phyloP scores from a whole-genome alignment of 2,329 filamentous ascomycete genomes.

The Sporothrix humicola region DNA sequence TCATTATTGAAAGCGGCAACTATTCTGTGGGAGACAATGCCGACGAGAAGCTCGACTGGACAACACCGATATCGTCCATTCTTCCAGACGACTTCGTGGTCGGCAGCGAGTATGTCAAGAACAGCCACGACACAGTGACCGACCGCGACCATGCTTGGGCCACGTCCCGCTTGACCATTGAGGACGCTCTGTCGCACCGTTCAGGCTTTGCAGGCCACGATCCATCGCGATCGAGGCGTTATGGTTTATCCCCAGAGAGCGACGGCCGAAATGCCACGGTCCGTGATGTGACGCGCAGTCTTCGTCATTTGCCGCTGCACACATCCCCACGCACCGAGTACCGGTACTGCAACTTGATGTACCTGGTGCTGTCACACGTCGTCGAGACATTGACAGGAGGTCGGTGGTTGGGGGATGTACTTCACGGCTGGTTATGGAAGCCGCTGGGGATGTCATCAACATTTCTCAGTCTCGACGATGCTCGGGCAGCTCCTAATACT shows the following conservation, averaged over 20 bases:
- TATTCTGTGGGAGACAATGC: slow-evolving; percentile 35
- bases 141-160: slow-evolving; percentile 45
- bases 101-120: slow-evolving; percentile 6
- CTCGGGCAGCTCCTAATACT: slow-evolving; percentile 40
- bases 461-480: slow-evolving; percentile 45
- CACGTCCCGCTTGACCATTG: slow-evolving; percentile 56
- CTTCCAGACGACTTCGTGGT: slow-evolving; percentile 57
- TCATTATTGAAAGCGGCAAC: slow-evolving; percentile 54
- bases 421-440: slow-evolving; percentile 50
- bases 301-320: slow-evolving; percentile 50
- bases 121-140: slow-evolving; percentile 38
- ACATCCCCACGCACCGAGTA: slow-evolving; percentile 49
- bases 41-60: slow-evolving; percentile 49
- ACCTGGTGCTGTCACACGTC: slow-evolving; percentile 52
- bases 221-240: slow-evolving; percentile 41
- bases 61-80: slow-evolving; percentile 52
- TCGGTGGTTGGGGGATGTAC: slow-evolving; percentile 47
- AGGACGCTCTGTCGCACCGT: slow-evolving; percentile 60
- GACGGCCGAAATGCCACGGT: slow-evolving; percentile 45
- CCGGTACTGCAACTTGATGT: slow-evolving; percentile 62
- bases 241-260: slow-evolving; percentile 42
- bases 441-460: slow-evolving; percentile 54
- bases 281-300: slow-evolving; percentile 47
- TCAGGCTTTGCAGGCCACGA: slow-evolving; percentile 56
- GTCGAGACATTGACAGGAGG: slow-evolving; percentile 50